Base-by-base conservation (phyloP, 306 rosid genomes). In the Fagus sylvatica region DNA sequence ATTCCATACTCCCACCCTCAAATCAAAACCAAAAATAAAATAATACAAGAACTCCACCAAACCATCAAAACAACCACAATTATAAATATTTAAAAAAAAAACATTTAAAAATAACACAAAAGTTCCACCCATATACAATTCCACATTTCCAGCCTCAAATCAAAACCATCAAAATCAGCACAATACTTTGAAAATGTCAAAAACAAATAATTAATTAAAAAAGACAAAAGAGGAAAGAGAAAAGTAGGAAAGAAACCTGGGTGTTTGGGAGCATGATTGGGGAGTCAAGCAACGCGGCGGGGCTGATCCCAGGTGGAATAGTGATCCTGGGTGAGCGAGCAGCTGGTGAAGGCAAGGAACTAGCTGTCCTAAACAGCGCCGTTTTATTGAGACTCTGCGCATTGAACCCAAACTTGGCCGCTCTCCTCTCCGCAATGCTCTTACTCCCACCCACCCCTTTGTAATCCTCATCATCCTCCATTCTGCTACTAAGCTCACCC, bases 241-340 rank as follows among this genome's bases (percentile, higher is more conserved):
- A 22, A 22, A 22, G 28, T 22, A 19, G 36, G 11, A 12, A 59
- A 6, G 15, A 37, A 11, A 93, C 98, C 89, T 85, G 90, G 72
- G 88, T 77, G 86, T 94, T 87, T 36, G 85, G 88, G 16, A 94
- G 91, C 98, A 90, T 85, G 66, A 91, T 53, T 0, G 98, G 91
- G 5, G 97, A 89, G 53, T 90, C 97, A 79, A 91, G 91, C 88
- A 94, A 78, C 0, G 91, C 86, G 30, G 91, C 84, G 60, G 97
- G 97, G 82, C 90, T 90, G 57, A 91, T 90, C 6, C 96, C 96
- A 13, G 87, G 76, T 0, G 97, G 96, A 39, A 93, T 82, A 16
- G 93, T 86, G 64, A 90, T 85, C 71, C 82, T 61, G 0, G 97
- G 91, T 4, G 95, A 91, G 57, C 77, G 67, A 68, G 74, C 72